Evolutionary conservation across 805 yeast species (phyloP).

Genomic region (Torulaspora quercuum): DNA sequence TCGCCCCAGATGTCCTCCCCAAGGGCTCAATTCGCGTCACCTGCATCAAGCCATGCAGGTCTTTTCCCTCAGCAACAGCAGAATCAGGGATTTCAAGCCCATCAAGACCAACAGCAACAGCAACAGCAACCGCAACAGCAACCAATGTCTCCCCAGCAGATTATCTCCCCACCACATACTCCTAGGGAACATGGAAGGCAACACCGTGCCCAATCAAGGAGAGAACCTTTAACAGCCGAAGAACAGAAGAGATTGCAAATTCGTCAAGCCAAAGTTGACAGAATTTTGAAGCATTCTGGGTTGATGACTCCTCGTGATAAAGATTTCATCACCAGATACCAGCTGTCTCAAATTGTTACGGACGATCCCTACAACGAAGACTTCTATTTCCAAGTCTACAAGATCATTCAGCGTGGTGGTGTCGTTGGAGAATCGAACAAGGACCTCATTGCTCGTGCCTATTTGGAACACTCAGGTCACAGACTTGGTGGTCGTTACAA

Average conservation of each 20-base stretch:
- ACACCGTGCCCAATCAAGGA: conserved; percentile 28
- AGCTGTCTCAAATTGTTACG: conserved; percentile 90
- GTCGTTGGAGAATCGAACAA: conserved; percentile 45
- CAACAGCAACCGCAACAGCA: conserved; percentile 32
- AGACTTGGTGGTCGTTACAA: conserved; percentile 80
- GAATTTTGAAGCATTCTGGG: conserved; percentile 80
- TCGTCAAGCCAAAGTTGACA: conserved; percentile 71
- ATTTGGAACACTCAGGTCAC: conserved; percentile 86
- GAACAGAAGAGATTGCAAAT: conserved; percentile 63
- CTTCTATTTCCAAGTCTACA: conserved; percentile 90
- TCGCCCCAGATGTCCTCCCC: neutral
- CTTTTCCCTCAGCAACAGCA: conserved; percentile 13
- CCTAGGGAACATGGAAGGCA: conserved; percentile 19
- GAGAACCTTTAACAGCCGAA: conserved; percentile 57
- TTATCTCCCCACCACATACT: conserved; percentile 11
- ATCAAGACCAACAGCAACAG: conserved; percentile 31
- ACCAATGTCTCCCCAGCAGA: conserved; percentile 22
- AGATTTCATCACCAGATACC: conserved; percentile 91
- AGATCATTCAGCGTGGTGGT: conserved; percentile 58
- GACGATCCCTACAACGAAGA: conserved; percentile 98
- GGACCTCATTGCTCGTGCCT: conserved; percentile 87
- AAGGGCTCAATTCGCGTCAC: conserved; percentile 8
- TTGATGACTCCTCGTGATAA: conserved; percentile 97
- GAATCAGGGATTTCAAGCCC: conserved; percentile 21
- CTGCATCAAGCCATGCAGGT: conserved; percentile 2